Evolutionary conservation across 2,329 filamentous ascomycete species (phyloP), one percentile per base, ranked within the genome.

Genomic region (Colletotrichum nymphaeae): DNA sequence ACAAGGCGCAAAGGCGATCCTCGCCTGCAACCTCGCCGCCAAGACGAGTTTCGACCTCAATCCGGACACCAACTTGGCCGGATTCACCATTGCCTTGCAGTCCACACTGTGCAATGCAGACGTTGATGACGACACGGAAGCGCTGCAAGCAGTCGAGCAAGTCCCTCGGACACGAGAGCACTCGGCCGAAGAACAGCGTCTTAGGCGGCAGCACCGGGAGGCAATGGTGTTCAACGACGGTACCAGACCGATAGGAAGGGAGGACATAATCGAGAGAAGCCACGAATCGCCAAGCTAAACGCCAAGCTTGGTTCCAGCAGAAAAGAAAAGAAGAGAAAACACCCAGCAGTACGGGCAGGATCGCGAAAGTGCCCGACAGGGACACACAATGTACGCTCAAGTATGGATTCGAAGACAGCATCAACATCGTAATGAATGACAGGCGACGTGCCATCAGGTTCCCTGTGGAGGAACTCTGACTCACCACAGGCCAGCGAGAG

Each of bases 201-300:
- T 95, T 73, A 87, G 95, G 73, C 89, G 95, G 76, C 89, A 94
- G 63, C 89, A 96, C 79, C 89, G 95, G 76, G 95, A 98, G 84
- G 95, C 95, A 5, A 95, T 98, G 90, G 95, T 98, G 24, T 86
- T 98, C 69, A 96, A 95, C 78, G 95, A 97, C 78, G 94, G 94
- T n/a, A 94, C 90, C 26, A 88, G 92, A 37, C 93, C 94, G 1
- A 81, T 97, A 57, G 91, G 89, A 4, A 89, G 91, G 75, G 90
- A 91, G 57, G 94, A 97, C 79, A 97, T 98, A 46, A 94, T 95
- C 66, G 92, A 97, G 81, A 85, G 90, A 74, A 88, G 87, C 49
- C 84, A 87, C 58, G 84, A 84, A 59, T 85, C 84, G 53, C 79
- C 84, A 69, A 81, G 77, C 26, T 81, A 66, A 75, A 30, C 14